Conservation (phyloP, 805 yeast genomes). For the Kuraishia molischiana region DNA sequence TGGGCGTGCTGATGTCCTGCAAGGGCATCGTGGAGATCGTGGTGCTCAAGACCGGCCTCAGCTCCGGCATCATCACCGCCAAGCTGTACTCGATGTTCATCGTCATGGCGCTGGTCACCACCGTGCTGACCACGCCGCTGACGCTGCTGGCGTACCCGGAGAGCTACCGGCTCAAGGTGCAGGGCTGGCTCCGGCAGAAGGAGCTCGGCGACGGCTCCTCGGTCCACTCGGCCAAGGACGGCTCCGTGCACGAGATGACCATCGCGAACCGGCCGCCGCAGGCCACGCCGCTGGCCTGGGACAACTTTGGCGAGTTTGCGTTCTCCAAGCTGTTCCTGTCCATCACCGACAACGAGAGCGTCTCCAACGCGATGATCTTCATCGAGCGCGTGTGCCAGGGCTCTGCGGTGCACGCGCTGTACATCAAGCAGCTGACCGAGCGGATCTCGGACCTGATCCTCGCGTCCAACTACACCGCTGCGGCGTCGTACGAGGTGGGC, state of each 20-base stretch:
- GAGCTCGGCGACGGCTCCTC: slow-evolving; percentile 6
- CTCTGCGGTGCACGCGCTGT: slow-evolving; percentile 35
- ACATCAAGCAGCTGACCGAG: slow-evolving; percentile 50
- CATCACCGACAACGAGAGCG: slow-evolving; percentile 16
- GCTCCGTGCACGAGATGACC: slow-evolving; percentile 17
- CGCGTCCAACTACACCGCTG: slow-evolving; percentile 30
- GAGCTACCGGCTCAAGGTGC: slow-evolving; percentile 43
- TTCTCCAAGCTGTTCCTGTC: slow-evolving; percentile 16
- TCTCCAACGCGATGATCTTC: slow-evolving; percentile 18
- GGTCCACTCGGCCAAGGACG: slow-evolving; percentile 17
- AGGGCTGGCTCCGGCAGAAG: slow-evolving; percentile 14
- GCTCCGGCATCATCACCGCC: slow-evolving; percentile 55
- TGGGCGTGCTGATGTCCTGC: slow-evolving; percentile 79
- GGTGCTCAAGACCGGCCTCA: slow-evolving; percentile 64
- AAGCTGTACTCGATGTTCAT: slow-evolving; percentile 73
- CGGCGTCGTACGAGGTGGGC: slow-evolving; percentile 4
- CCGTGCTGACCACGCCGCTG: slow-evolving; percentile 74
- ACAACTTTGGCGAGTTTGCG: slow-evolving; percentile 8
- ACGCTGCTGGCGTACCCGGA: slow-evolving; percentile 55
- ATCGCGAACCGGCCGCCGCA: slow-evolving; percentile 8
- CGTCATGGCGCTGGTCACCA: slow-evolving; percentile 71
- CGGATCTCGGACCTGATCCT: slow-evolving; percentile 63
- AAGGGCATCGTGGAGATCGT: slow-evolving; percentile 84
- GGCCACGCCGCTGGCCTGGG: not conserved
- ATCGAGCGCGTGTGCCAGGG: slow-evolving; percentile 15